These are phyloP conservation scores for Mycotypha africana DNA, from an alignment of 371 early-diverging fungal genomes.

Conservation along the genomic window DNA sequence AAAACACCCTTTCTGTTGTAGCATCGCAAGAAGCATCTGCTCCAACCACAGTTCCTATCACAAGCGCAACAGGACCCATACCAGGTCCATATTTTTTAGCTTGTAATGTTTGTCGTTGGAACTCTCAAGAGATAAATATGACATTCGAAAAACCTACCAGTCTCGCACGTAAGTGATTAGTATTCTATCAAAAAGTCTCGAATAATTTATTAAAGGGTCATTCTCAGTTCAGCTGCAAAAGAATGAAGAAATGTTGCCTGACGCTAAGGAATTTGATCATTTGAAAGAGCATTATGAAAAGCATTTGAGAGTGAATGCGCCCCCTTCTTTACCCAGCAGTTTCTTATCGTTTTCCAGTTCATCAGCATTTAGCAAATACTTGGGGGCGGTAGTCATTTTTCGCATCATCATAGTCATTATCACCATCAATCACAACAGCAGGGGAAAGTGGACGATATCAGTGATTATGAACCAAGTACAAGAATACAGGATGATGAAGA, in stretches of 20 bases:
- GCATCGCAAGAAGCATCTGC: slow-evolving; percentile 55
- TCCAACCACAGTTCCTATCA: too few species aligned
- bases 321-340: slow-evolving; percentile 36
- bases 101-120: slow-evolving; percentile 91
- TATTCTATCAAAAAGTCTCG: background rate
- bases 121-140: slow-evolving; percentile 83
- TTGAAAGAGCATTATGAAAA: slow-evolving; percentile 80
- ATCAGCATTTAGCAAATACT: slow-evolving; percentile 37
- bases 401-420: too few species aligned
- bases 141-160: slow-evolving; percentile 92
- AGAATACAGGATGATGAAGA: slow-evolving; percentile 44
- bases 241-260: slow-evolving; percentile 62
- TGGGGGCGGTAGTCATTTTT: too few species aligned
- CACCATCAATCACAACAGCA: slow-evolving; percentile 20
- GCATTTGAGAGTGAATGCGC: slow-evolving; percentile 41
- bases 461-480: slow-evolving; percentile 41
- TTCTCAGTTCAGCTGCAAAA: slow-evolving; percentile 70
- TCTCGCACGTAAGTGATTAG: slow-evolving; percentile 62
- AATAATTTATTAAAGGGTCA: background rate
- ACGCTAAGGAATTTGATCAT: slow-evolving; percentile 79
- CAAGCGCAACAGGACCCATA: slow-evolving; percentile 15
- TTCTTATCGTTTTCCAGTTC: slow-evolving; percentile 35
- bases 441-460: slow-evolving; percentile 46
- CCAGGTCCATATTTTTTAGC: slow-evolving; percentile 56
- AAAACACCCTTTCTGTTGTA: slow-evolving; percentile 77